phyloP scores from a whole-genome alignment of 2,329 filamentous ascomycete species.

The Grosmannia serpens region DNA sequence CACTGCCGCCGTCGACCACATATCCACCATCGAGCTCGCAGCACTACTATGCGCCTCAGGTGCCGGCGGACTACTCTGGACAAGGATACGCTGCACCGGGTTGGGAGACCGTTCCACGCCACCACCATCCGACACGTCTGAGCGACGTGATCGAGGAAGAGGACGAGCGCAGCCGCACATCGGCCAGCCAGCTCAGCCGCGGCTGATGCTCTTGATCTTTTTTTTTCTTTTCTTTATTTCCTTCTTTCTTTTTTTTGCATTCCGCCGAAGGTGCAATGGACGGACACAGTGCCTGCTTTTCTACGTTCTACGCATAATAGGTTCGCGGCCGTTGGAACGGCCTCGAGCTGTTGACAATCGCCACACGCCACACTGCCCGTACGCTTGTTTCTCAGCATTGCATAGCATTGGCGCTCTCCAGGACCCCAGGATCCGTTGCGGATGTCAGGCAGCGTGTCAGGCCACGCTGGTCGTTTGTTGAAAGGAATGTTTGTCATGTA shows the following conservation, averaged over 20 bases:
- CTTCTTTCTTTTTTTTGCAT: background rate
- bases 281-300: background rate
- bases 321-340: background rate
- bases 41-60: conserved; percentile 28
- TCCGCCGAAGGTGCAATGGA: background rate
- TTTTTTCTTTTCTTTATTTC: background rate
- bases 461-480: background rate
- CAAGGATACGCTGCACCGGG: conserved; percentile 54
- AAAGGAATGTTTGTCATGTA: background rate
- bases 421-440: background rate
- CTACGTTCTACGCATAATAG: background rate
- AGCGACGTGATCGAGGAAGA: conserved; percentile 84
- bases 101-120: conserved; percentile 62
- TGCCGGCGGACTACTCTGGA: conserved; percentile 50
- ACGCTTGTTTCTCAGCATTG: background rate
- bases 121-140: conserved; percentile 78
- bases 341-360: too few species aligned
- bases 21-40: conserved; percentile 28
- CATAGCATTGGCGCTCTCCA: conserved; percentile 6
- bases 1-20: conserved; percentile 18
- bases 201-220: conserved; percentile 6
- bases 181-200: conserved; percentile 52
- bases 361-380: too few species aligned
- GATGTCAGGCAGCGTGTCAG: background rate
- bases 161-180: conserved; percentile 68